These are phyloP conservation scores for Pythium oligandrum DNA, from an alignment of 352 stramenopile species.

Conservation along the genomic window DNA sequence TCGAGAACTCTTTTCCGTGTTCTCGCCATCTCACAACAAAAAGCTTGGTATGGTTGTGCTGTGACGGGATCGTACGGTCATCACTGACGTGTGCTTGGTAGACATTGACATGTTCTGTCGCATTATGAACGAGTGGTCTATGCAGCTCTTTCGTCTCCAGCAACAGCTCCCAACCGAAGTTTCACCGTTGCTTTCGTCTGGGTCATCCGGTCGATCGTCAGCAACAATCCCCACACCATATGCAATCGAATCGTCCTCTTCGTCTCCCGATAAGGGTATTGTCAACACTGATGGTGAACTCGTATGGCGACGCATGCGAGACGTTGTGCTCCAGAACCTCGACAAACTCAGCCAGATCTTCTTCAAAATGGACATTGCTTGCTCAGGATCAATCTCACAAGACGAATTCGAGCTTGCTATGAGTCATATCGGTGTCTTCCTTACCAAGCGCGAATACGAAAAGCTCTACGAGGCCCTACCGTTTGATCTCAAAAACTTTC, in stretches of 20 bases:
- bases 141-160: slow-evolving; percentile 46
- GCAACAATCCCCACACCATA: slow-evolving; percentile 44
- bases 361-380: slow-evolving; percentile 76
- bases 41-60: slow-evolving; percentile 43
- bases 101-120: slow-evolving; percentile 78
- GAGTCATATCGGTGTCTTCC: slow-evolving; percentile 67
- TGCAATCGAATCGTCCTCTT: slow-evolving; percentile 22
- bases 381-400: slow-evolving; percentile 47
- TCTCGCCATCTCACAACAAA: slow-evolving; percentile 56
- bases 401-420: slow-evolving; percentile 71
- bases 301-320: slow-evolving; percentile 55
- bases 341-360: slow-evolving; percentile 77
- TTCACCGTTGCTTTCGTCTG: slow-evolving; percentile 6
- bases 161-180: slow-evolving; percentile 31
- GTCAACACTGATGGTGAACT: slow-evolving; percentile 33
- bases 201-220: not conserved
- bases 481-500: slow-evolving; percentile 25
- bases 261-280: not conserved
- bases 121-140: slow-evolving; percentile 77
- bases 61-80: not conserved
- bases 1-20: slow-evolving; percentile 60
- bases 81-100: slow-evolving; percentile 9
- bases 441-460: slow-evolving; percentile 62
- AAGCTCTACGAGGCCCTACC: slow-evolving; percentile 55
- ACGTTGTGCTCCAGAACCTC: slow-evolving; percentile 36